These are phyloP conservation scores for Lipomyces kockii DNA, from an alignment of 805 yeast genomes.

Conservation along the genomic window DNA sequence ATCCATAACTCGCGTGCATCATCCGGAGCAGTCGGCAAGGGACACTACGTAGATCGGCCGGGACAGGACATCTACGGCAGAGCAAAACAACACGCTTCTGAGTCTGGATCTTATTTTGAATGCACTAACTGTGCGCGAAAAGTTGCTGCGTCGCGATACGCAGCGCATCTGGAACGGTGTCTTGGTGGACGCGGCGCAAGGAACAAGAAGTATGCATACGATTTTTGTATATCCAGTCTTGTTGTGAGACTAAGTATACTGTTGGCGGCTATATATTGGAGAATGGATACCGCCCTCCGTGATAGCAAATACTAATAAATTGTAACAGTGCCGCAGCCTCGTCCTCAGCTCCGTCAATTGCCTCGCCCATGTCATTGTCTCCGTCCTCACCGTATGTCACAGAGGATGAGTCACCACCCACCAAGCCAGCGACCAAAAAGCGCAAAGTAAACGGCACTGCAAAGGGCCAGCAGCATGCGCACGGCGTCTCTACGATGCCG, in stretches of 20 bases:
- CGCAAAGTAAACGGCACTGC: conserved; percentile 21
- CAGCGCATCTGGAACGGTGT: conserved; percentile 91
- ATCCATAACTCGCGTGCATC: conserved; percentile 29
- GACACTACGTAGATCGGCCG: conserved; percentile 36
- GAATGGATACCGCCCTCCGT: background rate
- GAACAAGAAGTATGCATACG: conserved; percentile 26
- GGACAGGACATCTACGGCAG: conserved; percentile 51
- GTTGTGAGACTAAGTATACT: background rate
- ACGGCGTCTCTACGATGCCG: conserved; percentile 12
- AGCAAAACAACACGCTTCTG: conserved; percentile 53
- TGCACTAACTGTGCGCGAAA: conserved; percentile 85
- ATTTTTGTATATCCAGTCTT: background rate
- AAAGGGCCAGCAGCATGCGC: conserved; percentile 10
- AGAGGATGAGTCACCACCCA: conserved; percentile 31
- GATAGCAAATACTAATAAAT: background rate
- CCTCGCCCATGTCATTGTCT: conserved; percentile 34
- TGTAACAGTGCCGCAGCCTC: conserved; percentile 22
- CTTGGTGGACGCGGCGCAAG: conserved; percentile 62
- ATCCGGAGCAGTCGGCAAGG: conserved; percentile 18
- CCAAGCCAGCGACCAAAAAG: conserved; percentile 19
- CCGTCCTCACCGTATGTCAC: conserved; percentile 36
- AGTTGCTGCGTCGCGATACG: conserved; percentile 89
- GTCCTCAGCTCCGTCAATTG: conserved; percentile 18
- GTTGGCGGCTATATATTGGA: background rate
- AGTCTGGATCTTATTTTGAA: conserved; percentile 57